A percentile compares a stretch with the other conserved stretches of the same genome.
Evolutionary conservation across 169 alveolate genomes (phyloP).

Genomic region (Perkinsus olseni): DNA sequence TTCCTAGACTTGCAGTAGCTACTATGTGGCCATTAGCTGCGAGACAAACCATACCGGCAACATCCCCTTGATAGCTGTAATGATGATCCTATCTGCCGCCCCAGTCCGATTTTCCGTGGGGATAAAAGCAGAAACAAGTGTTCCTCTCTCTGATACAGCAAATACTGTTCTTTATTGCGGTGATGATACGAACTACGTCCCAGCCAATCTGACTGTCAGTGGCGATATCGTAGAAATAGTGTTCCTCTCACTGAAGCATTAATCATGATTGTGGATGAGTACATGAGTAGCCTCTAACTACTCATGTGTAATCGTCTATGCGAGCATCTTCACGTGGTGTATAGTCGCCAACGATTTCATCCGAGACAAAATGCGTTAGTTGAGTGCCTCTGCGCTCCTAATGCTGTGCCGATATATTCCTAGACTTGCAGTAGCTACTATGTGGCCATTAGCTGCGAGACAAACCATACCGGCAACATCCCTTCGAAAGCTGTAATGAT

Average conservation of each 20-base stretch:
- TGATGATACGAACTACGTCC: background rate
- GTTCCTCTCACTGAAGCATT: background rate
- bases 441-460: background rate
- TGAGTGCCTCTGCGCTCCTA: background rate
- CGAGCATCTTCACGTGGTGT: background rate
- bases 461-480: background rate
- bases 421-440: background rate
- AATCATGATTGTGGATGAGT: background rate
- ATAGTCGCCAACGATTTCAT: background rate
- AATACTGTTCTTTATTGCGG: background rate
- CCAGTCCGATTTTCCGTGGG: background rate
- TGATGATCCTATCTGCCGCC: background rate
- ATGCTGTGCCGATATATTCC: background rate
- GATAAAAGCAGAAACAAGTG: slow-evolving; percentile 1
- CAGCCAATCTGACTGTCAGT: background rate
- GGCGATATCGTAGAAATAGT: background rate
- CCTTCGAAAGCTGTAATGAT: background rate
- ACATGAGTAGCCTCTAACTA: background rate
- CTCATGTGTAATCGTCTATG: background rate
- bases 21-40: background rate
- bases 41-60: slow-evolving; percentile 1
- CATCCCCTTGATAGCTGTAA: background rate
- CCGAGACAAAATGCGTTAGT: background rate
- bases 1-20: background rate
- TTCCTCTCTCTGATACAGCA: slow-evolving; percentile 3